Conservation (phyloP, 1,284 basidiomycete species). For the Cryptococcus maquisensis region DNA sequence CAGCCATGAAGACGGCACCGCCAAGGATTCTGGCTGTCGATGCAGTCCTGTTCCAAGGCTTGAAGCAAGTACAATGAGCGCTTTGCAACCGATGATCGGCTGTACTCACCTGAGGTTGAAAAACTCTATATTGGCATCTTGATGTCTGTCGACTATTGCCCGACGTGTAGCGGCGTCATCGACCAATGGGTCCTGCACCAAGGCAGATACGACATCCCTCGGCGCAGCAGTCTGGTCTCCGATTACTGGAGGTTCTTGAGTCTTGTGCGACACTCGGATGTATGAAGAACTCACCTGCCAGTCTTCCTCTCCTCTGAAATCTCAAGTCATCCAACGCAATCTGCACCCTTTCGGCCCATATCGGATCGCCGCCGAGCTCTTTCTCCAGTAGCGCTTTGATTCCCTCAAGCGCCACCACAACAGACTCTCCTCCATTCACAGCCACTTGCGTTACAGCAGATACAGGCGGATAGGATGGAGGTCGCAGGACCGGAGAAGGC, state of each 20-base stretch:
- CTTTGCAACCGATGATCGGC: background rate
- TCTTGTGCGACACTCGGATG: background rate
- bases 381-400: slow-evolving; percentile 27
- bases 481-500: background rate
- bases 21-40: slow-evolving; percentile 15
- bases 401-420: slow-evolving; percentile 3
- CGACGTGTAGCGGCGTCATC: slow-evolving; percentile 22
- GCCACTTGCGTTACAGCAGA: background rate
- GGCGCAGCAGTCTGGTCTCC: slow-evolving; percentile 34
- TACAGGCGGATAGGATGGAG: no score
- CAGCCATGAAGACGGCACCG: slow-evolving; percentile 31
- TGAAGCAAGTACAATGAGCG: background rate
- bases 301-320: slow-evolving; percentile 11
- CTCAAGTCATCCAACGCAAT: slow-evolving; percentile 18
- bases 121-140: slow-evolving; percentile 10
- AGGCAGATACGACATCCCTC: slow-evolving; percentile 37
- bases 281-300: slow-evolving; percentile 30
- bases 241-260: slow-evolving; percentile 18
- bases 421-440: slow-evolving; percentile 8
- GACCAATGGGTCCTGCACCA: slow-evolving; percentile 39
- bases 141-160: slow-evolving; percentile 22
- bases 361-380: slow-evolving; percentile 37
- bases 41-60: slow-evolving; percentile 5
- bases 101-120: slow-evolving; percentile 15
- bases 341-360: slow-evolving; percentile 29